These are phyloP conservation scores for Ajuga chamaepitys DNA, from an alignment of 257 asterid genomes.

Conservation along the genomic window DNA sequence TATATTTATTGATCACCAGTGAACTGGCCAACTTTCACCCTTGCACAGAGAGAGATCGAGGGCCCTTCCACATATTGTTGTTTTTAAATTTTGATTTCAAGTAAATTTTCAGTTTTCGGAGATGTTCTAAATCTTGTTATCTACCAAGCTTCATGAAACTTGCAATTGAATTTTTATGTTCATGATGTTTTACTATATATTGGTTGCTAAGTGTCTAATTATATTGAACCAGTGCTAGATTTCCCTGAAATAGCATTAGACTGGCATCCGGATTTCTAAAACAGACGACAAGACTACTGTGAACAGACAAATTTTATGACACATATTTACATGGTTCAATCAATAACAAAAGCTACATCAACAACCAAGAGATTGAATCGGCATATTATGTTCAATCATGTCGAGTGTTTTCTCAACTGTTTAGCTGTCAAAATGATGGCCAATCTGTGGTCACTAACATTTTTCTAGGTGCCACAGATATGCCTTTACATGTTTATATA, in stretches of 20 bases:
- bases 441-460: background rate
- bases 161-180: background rate
- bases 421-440: background rate
- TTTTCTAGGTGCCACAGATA: background rate
- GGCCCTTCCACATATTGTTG: background rate
- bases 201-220: background rate
- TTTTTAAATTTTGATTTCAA: background rate
- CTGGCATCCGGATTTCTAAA: background rate
- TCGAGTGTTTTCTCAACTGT: background rate
- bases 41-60: background rate
- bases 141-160: background rate
- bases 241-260: background rate
- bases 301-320: background rate
- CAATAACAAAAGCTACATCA: background rate
- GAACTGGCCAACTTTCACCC: constrained; percentile 8
- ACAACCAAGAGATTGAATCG: background rate
- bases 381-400: background rate
- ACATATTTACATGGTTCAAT: background rate
- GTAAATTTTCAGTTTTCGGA: background rate
- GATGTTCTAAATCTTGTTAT: background rate
- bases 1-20: constrained; percentile 12
- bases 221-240: background rate
- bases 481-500: background rate
- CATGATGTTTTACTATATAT: background rate
- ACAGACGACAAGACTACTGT: background rate